These are phyloP conservation scores for Fomitopsis schrenkii DNA, from an alignment of 1,284 basidiomycete genomes.

Conservation along the genomic window DNA sequence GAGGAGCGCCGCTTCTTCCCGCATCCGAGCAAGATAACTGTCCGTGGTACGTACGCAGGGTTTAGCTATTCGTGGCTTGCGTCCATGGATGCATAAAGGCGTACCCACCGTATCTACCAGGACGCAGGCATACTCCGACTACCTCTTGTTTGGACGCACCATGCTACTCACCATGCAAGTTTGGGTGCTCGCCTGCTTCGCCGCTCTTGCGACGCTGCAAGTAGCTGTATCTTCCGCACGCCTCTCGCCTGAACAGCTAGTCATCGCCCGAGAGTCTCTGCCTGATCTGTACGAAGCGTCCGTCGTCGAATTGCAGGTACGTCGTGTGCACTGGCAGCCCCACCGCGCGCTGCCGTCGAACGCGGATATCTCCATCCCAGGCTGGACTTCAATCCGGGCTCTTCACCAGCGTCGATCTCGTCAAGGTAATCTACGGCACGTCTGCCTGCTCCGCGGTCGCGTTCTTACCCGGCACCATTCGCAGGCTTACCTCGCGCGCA, in stretches of 20 bases:
- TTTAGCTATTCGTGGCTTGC: not conserved
- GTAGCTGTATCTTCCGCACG: not conserved
- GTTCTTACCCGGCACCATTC: too few species aligned
- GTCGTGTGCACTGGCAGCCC: constrained; percentile 24
- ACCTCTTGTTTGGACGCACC: too few species aligned
- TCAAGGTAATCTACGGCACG: constrained; percentile 39
- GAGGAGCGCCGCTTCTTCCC: not conserved
- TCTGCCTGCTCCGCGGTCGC: too few species aligned
- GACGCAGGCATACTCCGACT: not conserved
- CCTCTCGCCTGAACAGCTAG: not conserved
- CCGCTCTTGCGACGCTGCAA: not conserved
- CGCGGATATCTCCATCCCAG: constrained; percentile 4
- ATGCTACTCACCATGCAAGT: not conserved
- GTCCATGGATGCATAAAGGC: not conserved
- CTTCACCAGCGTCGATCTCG: constrained; percentile 62
- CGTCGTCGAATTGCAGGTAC: constrained; percentile 50
- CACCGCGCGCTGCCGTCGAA: not conserved
- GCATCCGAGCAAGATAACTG: not conserved
- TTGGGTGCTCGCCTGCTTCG: not conserved
- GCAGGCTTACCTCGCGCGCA: constrained; percentile 63
- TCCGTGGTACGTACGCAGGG: not conserved
- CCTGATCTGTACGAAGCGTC: constrained; percentile 66
- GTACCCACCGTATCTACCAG: not conserved
- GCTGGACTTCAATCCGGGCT: constrained; percentile 34
- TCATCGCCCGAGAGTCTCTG: constrained; percentile 15